Conservation (phyloP, 805 yeast genomes). For the Myxozyma nipponensis region DNA sequence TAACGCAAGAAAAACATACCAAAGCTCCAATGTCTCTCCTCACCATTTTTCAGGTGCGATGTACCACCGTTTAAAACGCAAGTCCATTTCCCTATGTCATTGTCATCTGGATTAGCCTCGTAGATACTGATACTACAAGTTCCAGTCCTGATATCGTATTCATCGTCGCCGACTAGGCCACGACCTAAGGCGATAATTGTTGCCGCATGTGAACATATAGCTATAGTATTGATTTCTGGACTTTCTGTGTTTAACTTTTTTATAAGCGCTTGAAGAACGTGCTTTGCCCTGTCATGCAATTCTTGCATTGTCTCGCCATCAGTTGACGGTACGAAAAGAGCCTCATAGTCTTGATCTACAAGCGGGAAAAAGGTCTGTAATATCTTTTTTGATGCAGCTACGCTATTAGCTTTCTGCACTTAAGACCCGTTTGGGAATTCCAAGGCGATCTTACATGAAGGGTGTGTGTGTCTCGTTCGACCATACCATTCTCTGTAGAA, state of each 20-base stretch:
- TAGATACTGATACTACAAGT: slow-evolving; percentile 79
- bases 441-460: slow-evolving; percentile 46
- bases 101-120: slow-evolving; percentile 31
- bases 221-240: slow-evolving; percentile 59
- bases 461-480: slow-evolving; percentile 62
- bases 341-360: slow-evolving; percentile 46
- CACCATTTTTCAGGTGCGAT: slow-evolving; percentile 67
- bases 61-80: slow-evolving; percentile 68
- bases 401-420: not conserved
- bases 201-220: slow-evolving; percentile 92
- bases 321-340: slow-evolving; percentile 57
- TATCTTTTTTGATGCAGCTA: slow-evolving; percentile 49
- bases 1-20: slow-evolving; percentile 37
- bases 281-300: slow-evolving; percentile 57
- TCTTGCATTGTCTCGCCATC: slow-evolving; percentile 73
- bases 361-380: slow-evolving; percentile 54
- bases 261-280: slow-evolving; percentile 55
- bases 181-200: slow-evolving; percentile 84
- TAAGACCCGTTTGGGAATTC: not conserved
- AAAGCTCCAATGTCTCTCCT: slow-evolving; percentile 93
- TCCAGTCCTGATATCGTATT: slow-evolving; percentile 64
- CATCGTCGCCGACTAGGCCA: slow-evolving; percentile 54
- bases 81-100: slow-evolving; percentile 49
- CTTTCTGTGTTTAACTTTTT: slow-evolving; percentile 52
- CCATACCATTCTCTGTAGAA: slow-evolving; percentile 72